These are phyloP conservation scores for Bipolaris oryzae DNA, from an alignment of 2,329 filamentous ascomycete genomes.

Conservation along the genomic window DNA sequence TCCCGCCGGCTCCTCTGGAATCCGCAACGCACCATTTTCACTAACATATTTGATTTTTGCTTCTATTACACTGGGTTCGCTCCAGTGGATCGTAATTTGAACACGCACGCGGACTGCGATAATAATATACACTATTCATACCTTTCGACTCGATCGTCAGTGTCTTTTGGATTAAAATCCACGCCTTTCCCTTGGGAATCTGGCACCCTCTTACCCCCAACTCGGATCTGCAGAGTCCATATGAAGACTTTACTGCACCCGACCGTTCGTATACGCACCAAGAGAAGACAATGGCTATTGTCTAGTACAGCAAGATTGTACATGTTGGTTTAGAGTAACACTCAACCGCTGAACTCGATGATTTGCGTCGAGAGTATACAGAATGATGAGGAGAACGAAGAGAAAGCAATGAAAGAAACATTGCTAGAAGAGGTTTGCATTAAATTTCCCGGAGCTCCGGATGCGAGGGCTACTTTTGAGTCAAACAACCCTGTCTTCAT, in stretches of 20 bases:
- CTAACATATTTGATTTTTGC: slow-evolving; percentile 9
- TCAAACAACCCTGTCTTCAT: too few relatives aligned
- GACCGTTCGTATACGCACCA: background rate
- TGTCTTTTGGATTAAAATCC: background rate
- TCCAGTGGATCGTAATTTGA: slow-evolving; percentile 25
- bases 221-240: background rate
- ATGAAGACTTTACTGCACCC: background rate
- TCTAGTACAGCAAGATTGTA: background rate
- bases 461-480: too few relatives aligned
- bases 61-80: slow-evolving; percentile 9
- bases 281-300: background rate
- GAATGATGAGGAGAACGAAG: background rate
- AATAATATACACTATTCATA: background rate
- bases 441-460: too few relatives aligned
- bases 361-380: background rate
- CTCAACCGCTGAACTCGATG: background rate
- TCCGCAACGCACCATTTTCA: slow-evolving; percentile 7
- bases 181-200: background rate
- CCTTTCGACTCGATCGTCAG: background rate
- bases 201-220: background rate
- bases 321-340: background rate
- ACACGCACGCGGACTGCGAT: background rate
- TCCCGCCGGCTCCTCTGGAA: slow-evolving; percentile 7
- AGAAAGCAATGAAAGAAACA: background rate
- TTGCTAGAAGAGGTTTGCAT: background rate